Base-by-base conservation (phyloP, 768 basidiomycete genomes). In the Phlebiopsis gigantea region DNA sequence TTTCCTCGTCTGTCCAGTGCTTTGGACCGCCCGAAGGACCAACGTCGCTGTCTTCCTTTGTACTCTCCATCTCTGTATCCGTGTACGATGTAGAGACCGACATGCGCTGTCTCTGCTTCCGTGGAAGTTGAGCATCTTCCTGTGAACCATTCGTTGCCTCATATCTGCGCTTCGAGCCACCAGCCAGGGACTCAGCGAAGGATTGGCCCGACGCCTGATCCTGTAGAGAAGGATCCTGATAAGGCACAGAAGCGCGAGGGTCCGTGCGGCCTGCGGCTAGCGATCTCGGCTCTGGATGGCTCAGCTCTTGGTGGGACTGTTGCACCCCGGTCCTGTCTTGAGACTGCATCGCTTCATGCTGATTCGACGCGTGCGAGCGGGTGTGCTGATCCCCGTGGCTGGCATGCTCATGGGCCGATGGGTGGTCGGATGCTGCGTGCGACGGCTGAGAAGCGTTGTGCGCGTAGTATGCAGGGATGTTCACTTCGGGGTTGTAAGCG, bases 1-100 rank as follows among this genome's bases (percentile, higher is more conserved):
- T 91, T 66, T 91, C 88, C 8, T 89, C 87, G 67, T 90, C 89
- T 0, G 87, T 87, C 88, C 88, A 91, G 63, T 91, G 88, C 62
- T 90, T 90, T 1, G 88, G 85, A 24, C 88, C 88, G n/a, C 67
- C 64, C 21, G 54, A 55, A 10, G 56, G 60, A 8, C 62, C 66
- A 17, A 63, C 63, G 15, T 55, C 57, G 21, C 57, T 60, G 1
- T 60, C 62, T 2, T 62, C 57, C 28, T 31, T 53, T 4, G 22
- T 21, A 12, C 21, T 31, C 41, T 42, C 56, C 7, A 30, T 30
- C 6, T 58, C 52, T 31, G 44, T 31, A 12, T 58, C 31, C 12
- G 21, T 39, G 34, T 39, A 17, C 12, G 34, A 39, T 17, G 34
- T 17, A 2, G 34, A 39, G 34, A 39, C 34, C 12, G 34, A 39